Base-by-base conservation (phyloP, 805 yeast species). In the Monosporozyma unispora region DNA sequence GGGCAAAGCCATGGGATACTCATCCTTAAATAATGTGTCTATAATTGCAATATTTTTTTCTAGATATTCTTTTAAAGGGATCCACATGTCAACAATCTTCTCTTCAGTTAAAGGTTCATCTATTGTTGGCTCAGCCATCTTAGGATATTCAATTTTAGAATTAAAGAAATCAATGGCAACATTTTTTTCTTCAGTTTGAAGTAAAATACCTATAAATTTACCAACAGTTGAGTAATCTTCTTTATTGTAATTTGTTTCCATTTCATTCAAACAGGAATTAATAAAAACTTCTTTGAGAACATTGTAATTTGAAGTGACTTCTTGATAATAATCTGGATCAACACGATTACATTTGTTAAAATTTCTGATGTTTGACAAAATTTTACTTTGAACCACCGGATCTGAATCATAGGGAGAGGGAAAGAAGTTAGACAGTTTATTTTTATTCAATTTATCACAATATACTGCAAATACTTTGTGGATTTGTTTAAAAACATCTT, bases 241-340 rank as follows among this genome's bases (percentile, higher is more conserved):
- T 1, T 71, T 59, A 42, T 75, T 78, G 51, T 75, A 74, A 52
- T 76, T 81, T 28, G 73, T 64, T 47, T 84, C 90, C 51, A 86
- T 72, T 60, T 87, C 95, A 44, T 79, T 66, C 14, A 87, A 62
- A 7, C 84, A 73, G 0, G 93, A 86, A 60, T 77, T 83, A 39
- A 84, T 82, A 60, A 87, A 86, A 18, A 86, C 70, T 57, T 84
- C 91, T 47, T 57, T 59, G 9, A 64, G 45, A 28, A 63, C 55
- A 14, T 52, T 55, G 12, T 57, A 48, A 35, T 60, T 57, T n/a
- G 56, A 57, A 16, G 53, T 46, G 3, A 57, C 54, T 38, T 54
- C 53, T 9, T 44, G 51, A 45, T 45, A 62, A 22, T 53, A 54
- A 2, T 53, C 49, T 25, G 19, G 35, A 49, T 59, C 64, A 38